These are phyloP conservation scores for Collariella sp. DNA, from an alignment of 495 filamentous ascomycete species.

Conservation along the genomic window DNA sequence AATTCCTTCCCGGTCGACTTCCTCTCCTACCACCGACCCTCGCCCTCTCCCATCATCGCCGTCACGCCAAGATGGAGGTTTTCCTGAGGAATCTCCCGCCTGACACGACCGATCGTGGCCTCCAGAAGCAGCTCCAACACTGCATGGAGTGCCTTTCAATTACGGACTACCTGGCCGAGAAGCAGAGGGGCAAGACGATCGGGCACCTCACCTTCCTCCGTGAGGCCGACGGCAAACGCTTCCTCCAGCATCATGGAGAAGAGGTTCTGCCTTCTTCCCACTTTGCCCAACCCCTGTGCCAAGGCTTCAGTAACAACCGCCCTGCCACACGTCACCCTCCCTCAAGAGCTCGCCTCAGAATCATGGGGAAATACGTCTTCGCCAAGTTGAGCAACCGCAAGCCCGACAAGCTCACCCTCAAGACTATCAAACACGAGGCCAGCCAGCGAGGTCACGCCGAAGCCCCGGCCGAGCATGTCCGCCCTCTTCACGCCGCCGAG, in stretches of 20 bases:
- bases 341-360: slow-evolving; percentile 26
- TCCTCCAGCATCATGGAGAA: slow-evolving; percentile 26
- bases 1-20: too few species aligned
- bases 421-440: slow-evolving; percentile 30
- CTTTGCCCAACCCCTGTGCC: background rate
- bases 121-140: slow-evolving; percentile 29
- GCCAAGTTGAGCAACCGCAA: slow-evolving; percentile 36
- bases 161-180: slow-evolving; percentile 28
- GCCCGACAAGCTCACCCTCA: slow-evolving; percentile 33
- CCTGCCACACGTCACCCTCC: background rate
- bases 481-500: slow-evolving; percentile 21
- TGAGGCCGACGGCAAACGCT: slow-evolving; percentile 26
- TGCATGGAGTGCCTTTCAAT: slow-evolving; percentile 28
- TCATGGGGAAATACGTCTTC: slow-evolving; percentile 31
- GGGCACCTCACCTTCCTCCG: slow-evolving; percentile 34
- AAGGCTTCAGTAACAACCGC: background rate
- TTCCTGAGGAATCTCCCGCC: slow-evolving; percentile 33
- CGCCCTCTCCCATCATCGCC: background rate
- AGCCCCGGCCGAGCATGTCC: slow-evolving; percentile 2
- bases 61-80: slow-evolving; percentile 29
- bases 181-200: slow-evolving; percentile 19
- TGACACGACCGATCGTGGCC: slow-evolving; percentile 23
- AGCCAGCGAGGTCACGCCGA: slow-evolving; percentile 5
- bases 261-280: background rate
- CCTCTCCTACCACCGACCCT: too few species aligned